Conservation (phyloP, 345 rosid genomes). For the Carallia brachiata region DNA sequence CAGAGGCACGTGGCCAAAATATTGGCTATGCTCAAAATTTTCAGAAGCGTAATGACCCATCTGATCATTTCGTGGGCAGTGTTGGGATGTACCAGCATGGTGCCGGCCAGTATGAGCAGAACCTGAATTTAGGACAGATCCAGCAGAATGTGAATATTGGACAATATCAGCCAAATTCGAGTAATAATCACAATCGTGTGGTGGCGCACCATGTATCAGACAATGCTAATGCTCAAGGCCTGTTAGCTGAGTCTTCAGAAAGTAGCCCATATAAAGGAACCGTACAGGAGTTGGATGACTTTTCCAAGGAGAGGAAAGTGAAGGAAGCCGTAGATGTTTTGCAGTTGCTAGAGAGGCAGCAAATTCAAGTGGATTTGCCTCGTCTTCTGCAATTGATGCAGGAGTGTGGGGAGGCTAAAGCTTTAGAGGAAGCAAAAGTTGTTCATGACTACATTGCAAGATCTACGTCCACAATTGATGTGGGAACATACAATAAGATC, state of each 20-base stretch:
- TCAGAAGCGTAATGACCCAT: slow-evolving; percentile 16
- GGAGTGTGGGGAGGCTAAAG: slow-evolving; percentile 60
- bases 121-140: slow-evolving; percentile 3
- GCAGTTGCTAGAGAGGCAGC: slow-evolving; percentile 38
- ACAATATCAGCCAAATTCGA: slow-evolving; percentile 11
- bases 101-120: slow-evolving; percentile 20
- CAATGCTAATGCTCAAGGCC: slow-evolving; percentile 20
- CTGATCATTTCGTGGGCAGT: background rate
- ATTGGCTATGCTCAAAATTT: slow-evolving; percentile 16
- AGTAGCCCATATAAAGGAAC: slow-evolving; percentile 13
- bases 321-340: slow-evolving; percentile 54
- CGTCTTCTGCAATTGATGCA: slow-evolving; percentile 47
- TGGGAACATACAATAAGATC: slow-evolving; percentile 42
- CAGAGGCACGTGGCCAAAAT: slow-evolving; percentile 14
- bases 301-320: slow-evolving; percentile 53
- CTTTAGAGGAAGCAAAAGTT: slow-evolving; percentile 55
- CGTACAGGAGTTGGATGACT: slow-evolving; percentile 48
- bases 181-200: background rate
- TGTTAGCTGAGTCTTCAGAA: slow-evolving; percentile 24
- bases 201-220: slow-evolving; percentile 12
- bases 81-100: slow-evolving; percentile 7
- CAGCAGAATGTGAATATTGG: slow-evolving; percentile 15
- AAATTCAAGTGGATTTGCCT: slow-evolving; percentile 45
- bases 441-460: slow-evolving; percentile 48
- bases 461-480: slow-evolving; percentile 31